Percentiles rank a stretch among this genome's conserved stretches.
Evolutionary conservation across 768 basidiomycete genomes (phyloP).

Genomic region (Collybiopsis confluens): DNA sequence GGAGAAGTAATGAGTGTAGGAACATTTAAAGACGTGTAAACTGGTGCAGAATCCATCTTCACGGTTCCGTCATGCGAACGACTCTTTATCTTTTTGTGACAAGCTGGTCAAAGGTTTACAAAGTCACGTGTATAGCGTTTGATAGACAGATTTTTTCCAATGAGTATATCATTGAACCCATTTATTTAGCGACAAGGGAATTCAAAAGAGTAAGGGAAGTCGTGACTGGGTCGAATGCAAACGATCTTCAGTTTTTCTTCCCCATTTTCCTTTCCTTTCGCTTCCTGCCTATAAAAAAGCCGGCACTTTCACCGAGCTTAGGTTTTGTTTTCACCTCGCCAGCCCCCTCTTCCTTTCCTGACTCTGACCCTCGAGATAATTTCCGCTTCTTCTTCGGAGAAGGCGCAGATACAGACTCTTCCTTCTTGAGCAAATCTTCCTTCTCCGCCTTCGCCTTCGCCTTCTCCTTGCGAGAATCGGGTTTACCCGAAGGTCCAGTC

Average conservation of each 20-base stretch:
- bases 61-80: no score
- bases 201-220: no score
- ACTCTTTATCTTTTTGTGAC: no score
- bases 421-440: neutral
- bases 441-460: constrained; percentile 9
- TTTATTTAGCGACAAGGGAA: no score
- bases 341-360: constrained; percentile 12
- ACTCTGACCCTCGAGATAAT: constrained; percentile 18
- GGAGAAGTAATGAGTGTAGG: constrained; percentile 59
- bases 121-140: no score
- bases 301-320: constrained; percentile 42
- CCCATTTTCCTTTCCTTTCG: constrained; percentile 59
- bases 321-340: constrained; percentile 11
- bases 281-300: constrained; percentile 77
- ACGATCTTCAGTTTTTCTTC: constrained; percentile 18
- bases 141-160: no score
- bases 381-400: constrained; percentile 33
- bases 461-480: constrained; percentile 12
- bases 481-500: constrained; percentile 9
- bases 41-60: constrained; percentile 11
- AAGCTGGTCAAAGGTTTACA: no score
- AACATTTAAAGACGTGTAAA: constrained; percentile 53
- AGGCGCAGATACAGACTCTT: constrained; percentile 1
- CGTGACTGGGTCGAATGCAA: no score
- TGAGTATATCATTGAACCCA: no score